Percentiles rank a stretch among this genome's conserved stretches.
Conservation (phyloP, 352 stramenopile species). For the Pythium graminicola region DNA sequence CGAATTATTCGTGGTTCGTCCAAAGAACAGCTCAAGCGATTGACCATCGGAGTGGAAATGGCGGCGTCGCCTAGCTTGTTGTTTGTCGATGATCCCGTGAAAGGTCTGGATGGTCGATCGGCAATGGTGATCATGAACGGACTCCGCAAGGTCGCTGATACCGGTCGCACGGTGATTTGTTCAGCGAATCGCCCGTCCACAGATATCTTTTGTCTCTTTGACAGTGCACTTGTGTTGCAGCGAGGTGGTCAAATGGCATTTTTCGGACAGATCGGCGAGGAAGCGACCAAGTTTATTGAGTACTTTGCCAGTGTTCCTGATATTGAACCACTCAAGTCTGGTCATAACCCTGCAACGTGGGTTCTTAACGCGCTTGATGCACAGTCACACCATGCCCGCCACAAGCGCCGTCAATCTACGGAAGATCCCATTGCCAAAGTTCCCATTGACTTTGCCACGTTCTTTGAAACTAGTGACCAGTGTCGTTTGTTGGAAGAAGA, state of each 20-base stretch:
- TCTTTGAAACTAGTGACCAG: background rate
- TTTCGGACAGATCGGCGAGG: conserved; percentile 82
- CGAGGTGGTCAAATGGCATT: conserved; percentile 53
- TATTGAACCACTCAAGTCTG: conserved; percentile 53
- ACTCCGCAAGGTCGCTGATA: conserved; percentile 79
- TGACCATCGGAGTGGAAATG: conserved; percentile 91
- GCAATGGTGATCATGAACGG: conserved; percentile 85
- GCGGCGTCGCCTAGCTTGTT: conserved; percentile 90
- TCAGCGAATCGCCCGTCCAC: conserved; percentile 37
- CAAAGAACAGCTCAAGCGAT: conserved; percentile 90
- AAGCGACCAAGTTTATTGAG: conserved; percentile 73
- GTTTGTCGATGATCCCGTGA: conserved; percentile 92
- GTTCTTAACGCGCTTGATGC: conserved; percentile 84
- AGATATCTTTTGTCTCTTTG: conserved; percentile 91
- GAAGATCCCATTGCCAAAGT: conserved; percentile 26
- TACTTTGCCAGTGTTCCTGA: conserved; percentile 84
- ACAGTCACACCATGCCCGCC: conserved; percentile 39
- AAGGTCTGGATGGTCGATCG: conserved; percentile 80
- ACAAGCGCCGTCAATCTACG: conserved; percentile 30
- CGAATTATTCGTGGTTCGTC: conserved; percentile 67
- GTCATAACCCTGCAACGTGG: conserved; percentile 87
- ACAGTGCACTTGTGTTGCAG: conserved; percentile 83
- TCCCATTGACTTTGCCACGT: background rate
- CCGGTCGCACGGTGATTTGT: conserved; percentile 25
- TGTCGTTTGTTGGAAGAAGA: background rate